Evolutionary conservation across 1,284 basidiomycete species (phyloP), one percentile per base, ranked within the genome.

Genomic region (Ganoderma boninense): DNA sequence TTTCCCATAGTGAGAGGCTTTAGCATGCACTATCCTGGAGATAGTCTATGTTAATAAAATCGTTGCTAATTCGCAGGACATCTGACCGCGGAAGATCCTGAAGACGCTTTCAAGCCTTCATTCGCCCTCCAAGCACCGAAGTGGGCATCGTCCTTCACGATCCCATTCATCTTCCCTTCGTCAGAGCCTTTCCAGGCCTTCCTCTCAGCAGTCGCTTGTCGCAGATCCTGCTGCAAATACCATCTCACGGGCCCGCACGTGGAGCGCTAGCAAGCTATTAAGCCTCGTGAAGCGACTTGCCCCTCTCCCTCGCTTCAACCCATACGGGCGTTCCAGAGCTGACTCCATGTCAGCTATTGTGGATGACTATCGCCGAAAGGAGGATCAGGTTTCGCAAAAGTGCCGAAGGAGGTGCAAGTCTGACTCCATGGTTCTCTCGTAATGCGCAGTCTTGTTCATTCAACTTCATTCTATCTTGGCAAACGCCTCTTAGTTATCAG

Each of bases 291-390:
- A 75, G 66, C 77, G 77, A 20, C 71, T 82, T 14, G 75, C 78
- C 1, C 80, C 81, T 8, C 71, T 82, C 6, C 69, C 79, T n/a
- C 78, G 77, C 6, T 82, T 78, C 74, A 76, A 81, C 69, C 82
- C 82, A 0, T 82, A 77, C 71, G 68, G 73, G 46, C 70, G 80
- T 32, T 67, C 74, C 54, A 76, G 80, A 18, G 78, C 81, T 0
- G 80, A 82, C 63, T 81, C 82, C 4, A 70, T 79, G 61, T 79
- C 82, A 2, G 77, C 81, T 35, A 62, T 80, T 26, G 65, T 77
- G 7, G 73, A 74, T 60, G 16, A 62, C 10, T 1, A 18, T 2
- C 23, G 40, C 42, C n/a, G 23, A 62, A 14, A 26, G 40, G 18
- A 42, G 60, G 60, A 42, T 14, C 13, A 43, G 5, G 14, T n/a